Base-by-base conservation (phyloP, 1,284 basidiomycete species). In the Apiotrichum laibachii region DNA sequence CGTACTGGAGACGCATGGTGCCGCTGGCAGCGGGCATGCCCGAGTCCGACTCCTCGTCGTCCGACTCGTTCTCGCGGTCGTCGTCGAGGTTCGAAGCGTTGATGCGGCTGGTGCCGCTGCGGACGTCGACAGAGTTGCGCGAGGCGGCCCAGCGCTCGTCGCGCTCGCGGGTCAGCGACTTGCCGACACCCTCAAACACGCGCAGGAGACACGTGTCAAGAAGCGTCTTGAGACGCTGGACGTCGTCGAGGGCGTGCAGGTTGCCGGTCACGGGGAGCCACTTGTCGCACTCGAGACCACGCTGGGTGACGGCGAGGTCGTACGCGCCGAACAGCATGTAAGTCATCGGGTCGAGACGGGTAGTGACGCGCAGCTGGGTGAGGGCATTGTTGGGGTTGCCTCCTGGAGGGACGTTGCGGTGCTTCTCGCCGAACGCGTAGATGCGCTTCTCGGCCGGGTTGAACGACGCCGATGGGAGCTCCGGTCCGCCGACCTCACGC, bases 291-390 rank as follows among this genome's bases (percentile, higher is more conserved):
- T 89, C 86, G 34, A 93, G 77, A 2, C 90, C 89, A 18, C 84
- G 82, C 46, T 84, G 82, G 1, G 83, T 85, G 48, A 87, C 83
- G 58, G 84, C 79, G 45, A 93, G 83, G 56, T 88, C 83, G 74
- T 90, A 86, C 0, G 92, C 92, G 15, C 94, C 94, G 67, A 98
- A 97, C 12, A 98, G 82, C 79, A 96, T 85, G 75, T 93, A 96
- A 1, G 89, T 88, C 81, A 97, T 82, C 11, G 90, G 89, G 76
- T 97, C 93, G 37, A 97, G 80, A 39, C 88, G 86, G 1, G 91
- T 92, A n/a, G 89, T 90, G 33, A 83, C 85, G 49, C 93, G 84
- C 39, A 97, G 80, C 51, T 65, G 61, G 10, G 72, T 74, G 79
- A 71, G 57, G 21, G 64, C 71, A 15, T 53, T 55, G 46, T 66